Base-by-base conservation (phyloP, 1,284 basidiomycete species). In the Microbotryomycetes sp. region DNA sequence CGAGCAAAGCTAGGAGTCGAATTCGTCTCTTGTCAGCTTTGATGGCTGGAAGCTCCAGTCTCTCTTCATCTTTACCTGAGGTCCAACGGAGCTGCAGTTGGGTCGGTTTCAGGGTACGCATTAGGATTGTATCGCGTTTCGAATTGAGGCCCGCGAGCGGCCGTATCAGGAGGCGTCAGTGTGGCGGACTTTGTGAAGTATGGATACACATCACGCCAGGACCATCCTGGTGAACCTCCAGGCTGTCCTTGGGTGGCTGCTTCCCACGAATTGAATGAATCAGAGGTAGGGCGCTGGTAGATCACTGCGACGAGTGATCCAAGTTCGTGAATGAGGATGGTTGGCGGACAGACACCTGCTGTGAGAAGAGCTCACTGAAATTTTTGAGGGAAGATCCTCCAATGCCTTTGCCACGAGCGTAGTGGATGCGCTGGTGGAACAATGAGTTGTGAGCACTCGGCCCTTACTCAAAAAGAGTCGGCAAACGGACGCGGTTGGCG, bases 361-460 rank as follows among this genome's bases (percentile, higher is more conserved):
- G n/a, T n/a, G n/a, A n/a, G n/a, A n/a, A n/a, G 5, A 35, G 11
- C 45, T 46, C 31, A 11, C 13, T 52, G 28, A 51, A 51, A 41
- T 57, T 57, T n/a, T 31, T 50, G 13, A 29, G 28, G 21, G 56
- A 57, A 5, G 24, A 21, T 3, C 56, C 56, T 3, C 49, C 56
- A 2, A 57, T 7, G 3, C n/a, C 29, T 27, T 52, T 52, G 13
- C 56, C 56, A 21, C 56, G 28, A 21, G 45, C 48, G 28, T 57
- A 51, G n/a, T 51, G 31, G 27, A 57, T 51, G 5, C n/a, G 15
- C 35, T 41, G 35, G 18, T 41, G 35, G 18, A 41, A 41, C 35
- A 41, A 18, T 9, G 9, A 9, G 18, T 41, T 41, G 35, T 41
- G 11, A 41, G 35, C 9, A 11, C 35, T 41, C 9, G 9, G 35